Evolutionary conservation across 192 early-diverging fungal species (phyloP).

Genomic region (Rhizophagus sp.): DNA sequence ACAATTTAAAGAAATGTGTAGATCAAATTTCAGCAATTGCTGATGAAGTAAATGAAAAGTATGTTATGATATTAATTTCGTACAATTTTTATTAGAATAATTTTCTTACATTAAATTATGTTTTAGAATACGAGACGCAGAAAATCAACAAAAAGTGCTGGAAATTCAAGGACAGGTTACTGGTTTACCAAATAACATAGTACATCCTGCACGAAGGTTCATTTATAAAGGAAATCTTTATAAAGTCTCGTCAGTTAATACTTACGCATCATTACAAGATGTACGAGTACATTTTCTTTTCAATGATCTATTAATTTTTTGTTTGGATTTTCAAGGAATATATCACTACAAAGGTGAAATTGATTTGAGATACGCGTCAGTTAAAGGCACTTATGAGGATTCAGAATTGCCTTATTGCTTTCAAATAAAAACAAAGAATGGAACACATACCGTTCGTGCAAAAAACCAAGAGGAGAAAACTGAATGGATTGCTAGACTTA

Average conservation of each 20-base stretch:
- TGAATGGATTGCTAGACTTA: slow-evolving; percentile 23
- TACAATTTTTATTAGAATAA: background rate
- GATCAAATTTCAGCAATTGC: slow-evolving; percentile 66
- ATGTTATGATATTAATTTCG: background rate
- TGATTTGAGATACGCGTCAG: slow-evolving; percentile 8
- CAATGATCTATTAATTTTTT: slow-evolving; percentile 25
- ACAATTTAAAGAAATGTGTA: slow-evolving; percentile 57
- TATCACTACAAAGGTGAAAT: slow-evolving; percentile 10
- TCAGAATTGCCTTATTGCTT: slow-evolving; percentile 22
- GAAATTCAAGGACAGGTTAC: slow-evolving; percentile 23
- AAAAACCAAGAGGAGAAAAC: slow-evolving; percentile 6
- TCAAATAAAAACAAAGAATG: slow-evolving; percentile 13
- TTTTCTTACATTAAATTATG: background rate
- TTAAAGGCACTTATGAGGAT: slow-evolving; percentile 11
- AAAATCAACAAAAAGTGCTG: slow-evolving; percentile 31
- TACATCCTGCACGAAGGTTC: slow-evolving; percentile 31
- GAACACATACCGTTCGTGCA: slow-evolving; percentile 6
- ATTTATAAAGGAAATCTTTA: slow-evolving; percentile 26
- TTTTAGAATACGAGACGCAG: slow-evolving; percentile 30
- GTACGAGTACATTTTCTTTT: slow-evolving; percentile 24
- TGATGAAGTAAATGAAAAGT: slow-evolving; percentile 78
- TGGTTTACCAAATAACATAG: slow-evolving; percentile 8
- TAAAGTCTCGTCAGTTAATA: background rate
- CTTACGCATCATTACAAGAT: background rate
- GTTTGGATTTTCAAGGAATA: slow-evolving; percentile 18